Conservation (phyloP, 768 basidiomycete species). For the Russula brevipes region DNA sequence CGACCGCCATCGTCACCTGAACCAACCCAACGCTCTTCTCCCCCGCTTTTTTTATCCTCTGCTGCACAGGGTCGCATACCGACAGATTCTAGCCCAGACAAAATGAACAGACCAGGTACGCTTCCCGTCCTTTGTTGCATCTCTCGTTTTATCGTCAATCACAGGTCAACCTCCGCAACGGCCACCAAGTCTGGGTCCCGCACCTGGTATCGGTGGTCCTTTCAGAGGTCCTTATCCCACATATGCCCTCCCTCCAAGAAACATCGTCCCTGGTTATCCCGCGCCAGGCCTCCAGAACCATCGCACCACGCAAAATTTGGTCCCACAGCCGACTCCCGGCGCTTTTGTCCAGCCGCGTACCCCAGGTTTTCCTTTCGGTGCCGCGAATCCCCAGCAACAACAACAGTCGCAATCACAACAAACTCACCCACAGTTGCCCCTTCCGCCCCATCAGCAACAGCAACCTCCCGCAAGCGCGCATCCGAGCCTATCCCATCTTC, state of each 20-base stretch:
- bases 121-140: neutral
- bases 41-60: neutral
- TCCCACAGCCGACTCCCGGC: slow-evolving; percentile 53
- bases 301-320: slow-evolving; percentile 53
- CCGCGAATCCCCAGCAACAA: slow-evolving; percentile 46
- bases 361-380: slow-evolving; percentile 61
- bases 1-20: slow-evolving; percentile 1
- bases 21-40: neutral
- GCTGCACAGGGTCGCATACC: neutral
- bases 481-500: slow-evolving; percentile 50
- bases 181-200: slow-evolving; percentile 67
- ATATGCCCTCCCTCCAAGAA: slow-evolving; percentile 60
- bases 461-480: slow-evolving; percentile 46
- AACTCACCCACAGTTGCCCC: slow-evolving; percentile 35
- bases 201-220: slow-evolving; percentile 55
- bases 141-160: slow-evolving; percentile 20
- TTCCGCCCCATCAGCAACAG: slow-evolving; percentile 39
- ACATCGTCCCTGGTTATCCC: slow-evolving; percentile 50
- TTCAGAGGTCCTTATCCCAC: slow-evolving; percentile 52
- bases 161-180: slow-evolving; percentile 78
- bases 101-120: slow-evolving; percentile 38
- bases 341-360: slow-evolving; percentile 59
- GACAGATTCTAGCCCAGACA: neutral
- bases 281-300: slow-evolving; percentile 48
- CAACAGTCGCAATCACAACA: slow-evolving; percentile 31